Evolutionary conservation across 1,284 basidiomycete species (phyloP).

Genomic region (Coriolopsis trogii): DNA sequence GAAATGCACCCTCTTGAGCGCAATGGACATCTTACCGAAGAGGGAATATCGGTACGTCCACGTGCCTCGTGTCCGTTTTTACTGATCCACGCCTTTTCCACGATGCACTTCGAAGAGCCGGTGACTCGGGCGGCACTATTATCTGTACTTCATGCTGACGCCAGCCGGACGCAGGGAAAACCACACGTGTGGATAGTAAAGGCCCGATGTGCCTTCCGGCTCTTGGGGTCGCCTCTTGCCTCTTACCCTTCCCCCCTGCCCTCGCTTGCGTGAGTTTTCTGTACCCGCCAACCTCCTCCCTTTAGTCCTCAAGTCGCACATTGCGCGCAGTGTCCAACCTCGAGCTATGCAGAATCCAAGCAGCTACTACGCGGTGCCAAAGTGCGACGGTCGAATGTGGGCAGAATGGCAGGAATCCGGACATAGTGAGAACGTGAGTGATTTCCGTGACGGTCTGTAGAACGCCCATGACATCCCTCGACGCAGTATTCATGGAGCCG

Average conservation of each 20-base stretch:
- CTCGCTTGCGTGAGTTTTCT: slow-evolving; percentile 25
- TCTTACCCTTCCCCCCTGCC: slow-evolving; percentile 27
- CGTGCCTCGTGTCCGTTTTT: slow-evolving; percentile 30
- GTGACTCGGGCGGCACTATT: slow-evolving; percentile 19
- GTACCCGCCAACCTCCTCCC: slow-evolving; percentile 6
- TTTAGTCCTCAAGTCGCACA: slow-evolving; percentile 3
- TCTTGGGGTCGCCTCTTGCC: slow-evolving; percentile 24
- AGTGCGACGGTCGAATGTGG: slow-evolving; percentile 27
- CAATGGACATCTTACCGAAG: slow-evolving; percentile 14
- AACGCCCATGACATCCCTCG: background rate
- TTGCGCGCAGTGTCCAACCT: slow-evolving; percentile 11
- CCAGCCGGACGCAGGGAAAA: slow-evolving; percentile 21
- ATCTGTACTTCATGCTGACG: slow-evolving; percentile 26
- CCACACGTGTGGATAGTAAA: slow-evolving; percentile 28
- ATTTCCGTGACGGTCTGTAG: no score
- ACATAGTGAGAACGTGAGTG: slow-evolving; percentile 28
- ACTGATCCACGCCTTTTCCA: slow-evolving; percentile 32
- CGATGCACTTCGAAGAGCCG: slow-evolving; percentile 21
- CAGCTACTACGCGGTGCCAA: slow-evolving; percentile 27
- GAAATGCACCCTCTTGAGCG: slow-evolving; percentile 1
- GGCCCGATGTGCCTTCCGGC: slow-evolving; percentile 12
- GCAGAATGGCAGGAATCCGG: slow-evolving; percentile 31
- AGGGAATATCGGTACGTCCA: slow-evolving; percentile 19
- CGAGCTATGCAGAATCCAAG: slow-evolving; percentile 29
- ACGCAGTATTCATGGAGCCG: slow-evolving; percentile 28